phyloP scores from a whole-genome alignment of 371 early-diverging fungal species.

The Syncephalastrum sp. region DNA sequence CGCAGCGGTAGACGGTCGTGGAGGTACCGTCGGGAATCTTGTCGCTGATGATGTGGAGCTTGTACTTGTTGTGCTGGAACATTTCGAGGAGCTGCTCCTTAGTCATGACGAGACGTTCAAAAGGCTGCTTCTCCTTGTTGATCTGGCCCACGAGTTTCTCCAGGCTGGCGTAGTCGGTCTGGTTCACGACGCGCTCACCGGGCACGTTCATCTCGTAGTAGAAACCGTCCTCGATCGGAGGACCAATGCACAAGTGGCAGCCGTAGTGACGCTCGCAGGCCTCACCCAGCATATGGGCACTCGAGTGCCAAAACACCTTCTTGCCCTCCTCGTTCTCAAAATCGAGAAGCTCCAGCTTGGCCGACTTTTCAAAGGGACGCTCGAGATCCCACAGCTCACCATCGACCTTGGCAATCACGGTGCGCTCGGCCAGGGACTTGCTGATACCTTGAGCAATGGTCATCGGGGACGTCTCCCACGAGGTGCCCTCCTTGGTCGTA shows the following conservation, averaged over 20 bases:
- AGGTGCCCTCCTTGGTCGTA: conserved; percentile 72
- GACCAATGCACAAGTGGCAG: conserved; percentile 97
- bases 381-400: conserved; percentile 93
- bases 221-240: conserved; percentile 98
- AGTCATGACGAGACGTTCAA: conserved; percentile 85
- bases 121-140: conserved; percentile 95
- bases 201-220: conserved; percentile 92
- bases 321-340: conserved; percentile 96
- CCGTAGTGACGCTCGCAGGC: conserved; percentile 97
- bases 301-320: conserved; percentile 99
- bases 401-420: conserved; percentile 96
- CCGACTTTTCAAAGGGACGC: conserved; percentile 84
- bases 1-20: conserved; percentile 98
- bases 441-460: conserved; percentile 86
- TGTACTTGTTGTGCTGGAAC: conserved; percentile 98
- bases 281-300: conserved; percentile 99
- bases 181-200: conserved; percentile 63
- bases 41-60: conserved; percentile 89
- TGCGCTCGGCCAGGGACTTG: conserved; percentile 89
- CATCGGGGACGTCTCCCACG: conserved; percentile 98
- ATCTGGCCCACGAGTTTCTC: conserved; percentile 42
- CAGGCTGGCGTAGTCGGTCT: conserved; percentile 32
- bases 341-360: conserved; percentile 89
- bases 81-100: conserved; percentile 96
- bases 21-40: conserved; percentile 95